Conservation (phyloP, 129 eudicot genomes). For the Tanacetum coccineum region DNA sequence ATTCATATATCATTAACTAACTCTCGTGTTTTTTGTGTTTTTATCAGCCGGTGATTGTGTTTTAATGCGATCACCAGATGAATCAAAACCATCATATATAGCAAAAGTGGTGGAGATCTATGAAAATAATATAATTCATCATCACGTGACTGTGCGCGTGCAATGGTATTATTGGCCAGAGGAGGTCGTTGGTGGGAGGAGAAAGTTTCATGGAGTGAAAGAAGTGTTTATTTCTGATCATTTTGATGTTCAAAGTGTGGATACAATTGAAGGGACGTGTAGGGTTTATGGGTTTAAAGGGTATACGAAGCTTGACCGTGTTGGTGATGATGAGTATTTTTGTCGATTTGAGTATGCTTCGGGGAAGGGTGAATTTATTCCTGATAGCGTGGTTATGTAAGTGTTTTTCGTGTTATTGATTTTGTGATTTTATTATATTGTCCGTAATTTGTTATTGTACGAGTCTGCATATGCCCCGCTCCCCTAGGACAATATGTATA, state of each 20-base stretch:
- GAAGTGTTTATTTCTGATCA: constrained; percentile 81
- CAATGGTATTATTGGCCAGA: constrained; percentile 92
- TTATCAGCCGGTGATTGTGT: constrained; percentile 68
- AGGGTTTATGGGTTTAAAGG: constrained; percentile 62
- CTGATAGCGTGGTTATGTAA: constrained; percentile 70
- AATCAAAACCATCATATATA: constrained; percentile 53
- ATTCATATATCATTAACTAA: neutral
- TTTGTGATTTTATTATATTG: neutral
- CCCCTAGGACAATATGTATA: no score
- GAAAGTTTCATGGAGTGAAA: constrained; percentile 72
- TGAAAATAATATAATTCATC: constrained; percentile 44
- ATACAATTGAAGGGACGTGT: constrained; percentile 74
- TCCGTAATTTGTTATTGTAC: no score
- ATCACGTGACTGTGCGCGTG: constrained; percentile 52
- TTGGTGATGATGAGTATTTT: constrained; percentile 65
- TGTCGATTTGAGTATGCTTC: constrained; percentile 75
- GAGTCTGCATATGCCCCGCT: no score
- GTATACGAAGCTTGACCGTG: constrained; percentile 60
- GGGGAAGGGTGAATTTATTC: constrained; percentile 54
- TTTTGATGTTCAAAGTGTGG: constrained; percentile 51
- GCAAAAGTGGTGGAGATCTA: constrained; percentile 56
- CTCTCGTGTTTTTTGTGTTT: neutral
- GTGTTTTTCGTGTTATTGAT: constrained; percentile 14
- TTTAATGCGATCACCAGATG: constrained; percentile 63
- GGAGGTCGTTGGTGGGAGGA: constrained; percentile 58